Percentiles rank a stretch among this genome's conserved stretches.
These are phyloP conservation scores for Protomyces inouyei DNA, from an alignment of 1,139 yeast genomes.

Conservation along the genomic window DNA sequence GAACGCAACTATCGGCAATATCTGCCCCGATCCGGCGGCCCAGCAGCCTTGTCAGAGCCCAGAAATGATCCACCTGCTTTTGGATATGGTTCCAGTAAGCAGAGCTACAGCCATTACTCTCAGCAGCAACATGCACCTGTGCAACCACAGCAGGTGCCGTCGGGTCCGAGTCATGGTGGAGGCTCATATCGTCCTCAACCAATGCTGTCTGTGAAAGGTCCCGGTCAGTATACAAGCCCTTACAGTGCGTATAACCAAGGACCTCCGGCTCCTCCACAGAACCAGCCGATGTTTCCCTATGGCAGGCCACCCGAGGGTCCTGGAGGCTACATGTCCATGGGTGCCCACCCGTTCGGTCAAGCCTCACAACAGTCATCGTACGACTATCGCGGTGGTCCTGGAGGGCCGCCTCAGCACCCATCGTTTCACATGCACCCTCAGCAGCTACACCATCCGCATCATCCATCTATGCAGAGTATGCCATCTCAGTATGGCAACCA, in stretches of 20 bases:
- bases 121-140: background rate
- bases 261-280: background rate
- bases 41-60: background rate
- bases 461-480: background rate
- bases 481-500: background rate
- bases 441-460: background rate
- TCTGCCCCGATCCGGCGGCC: background rate
- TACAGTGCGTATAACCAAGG: background rate
- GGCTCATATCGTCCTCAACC: background rate
- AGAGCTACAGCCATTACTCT: background rate
- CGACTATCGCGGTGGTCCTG: background rate
- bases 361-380: background rate
- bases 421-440: background rate
- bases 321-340: background rate
- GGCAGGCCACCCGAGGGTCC: background rate
- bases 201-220: background rate
- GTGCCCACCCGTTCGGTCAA: background rate
- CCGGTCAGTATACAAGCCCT: background rate
- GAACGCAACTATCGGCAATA: constrained; percentile 18
- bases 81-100: background rate
- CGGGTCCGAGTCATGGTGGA: background rate
- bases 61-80: background rate
- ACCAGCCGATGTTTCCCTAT: background rate
- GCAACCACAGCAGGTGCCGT: background rate
- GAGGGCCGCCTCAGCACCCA: background rate